Conservation (phyloP, 495 filamentous ascomycete species). For the Penicillium cinerascens region DNA sequence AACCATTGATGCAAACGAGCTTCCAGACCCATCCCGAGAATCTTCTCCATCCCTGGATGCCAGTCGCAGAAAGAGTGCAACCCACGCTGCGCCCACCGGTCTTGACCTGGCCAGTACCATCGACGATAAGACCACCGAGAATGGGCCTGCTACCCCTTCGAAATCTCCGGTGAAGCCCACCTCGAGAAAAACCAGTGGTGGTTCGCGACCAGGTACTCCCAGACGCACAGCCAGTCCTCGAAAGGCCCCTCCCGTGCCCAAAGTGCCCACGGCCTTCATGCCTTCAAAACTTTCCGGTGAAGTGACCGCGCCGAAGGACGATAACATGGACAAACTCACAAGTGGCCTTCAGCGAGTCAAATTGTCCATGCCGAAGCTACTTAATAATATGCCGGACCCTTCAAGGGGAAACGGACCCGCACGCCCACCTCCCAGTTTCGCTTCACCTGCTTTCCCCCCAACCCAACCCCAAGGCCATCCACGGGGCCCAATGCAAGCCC, state of each 20-base stretch:
- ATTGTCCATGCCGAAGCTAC: slow-evolving; percentile 56
- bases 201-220: slow-evolving; percentile 45
- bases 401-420: not conserved
- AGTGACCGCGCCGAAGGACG: slow-evolving; percentile 20
- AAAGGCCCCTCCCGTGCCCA: slow-evolving; percentile 45
- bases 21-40: slow-evolving; percentile 36
- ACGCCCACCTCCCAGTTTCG: slow-evolving; percentile 10
- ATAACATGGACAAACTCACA: slow-evolving; percentile 58
- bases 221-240: slow-evolving; percentile 41
- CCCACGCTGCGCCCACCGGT: slow-evolving; percentile 10
- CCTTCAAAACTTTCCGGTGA: slow-evolving; percentile 18
- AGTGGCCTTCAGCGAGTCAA: slow-evolving; percentile 72
- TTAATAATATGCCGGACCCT: not conserved
- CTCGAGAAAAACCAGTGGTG: slow-evolving; percentile 35
- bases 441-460: slow-evolving; percentile 26
- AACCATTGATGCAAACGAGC: slow-evolving; percentile 57
- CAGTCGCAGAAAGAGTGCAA: slow-evolving; percentile 36
- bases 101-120: not conserved
- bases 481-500: slow-evolving; percentile 34
- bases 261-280: slow-evolving; percentile 34
- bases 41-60: slow-evolving; percentile 39
- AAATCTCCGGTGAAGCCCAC: slow-evolving; percentile 14
- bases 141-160: slow-evolving; percentile 12
- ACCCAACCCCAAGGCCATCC: slow-evolving; percentile 22
- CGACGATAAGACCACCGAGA: not conserved